Base-by-base conservation (phyloP, 1,284 basidiomycete genomes). In the Ustilago loliicola region DNA sequence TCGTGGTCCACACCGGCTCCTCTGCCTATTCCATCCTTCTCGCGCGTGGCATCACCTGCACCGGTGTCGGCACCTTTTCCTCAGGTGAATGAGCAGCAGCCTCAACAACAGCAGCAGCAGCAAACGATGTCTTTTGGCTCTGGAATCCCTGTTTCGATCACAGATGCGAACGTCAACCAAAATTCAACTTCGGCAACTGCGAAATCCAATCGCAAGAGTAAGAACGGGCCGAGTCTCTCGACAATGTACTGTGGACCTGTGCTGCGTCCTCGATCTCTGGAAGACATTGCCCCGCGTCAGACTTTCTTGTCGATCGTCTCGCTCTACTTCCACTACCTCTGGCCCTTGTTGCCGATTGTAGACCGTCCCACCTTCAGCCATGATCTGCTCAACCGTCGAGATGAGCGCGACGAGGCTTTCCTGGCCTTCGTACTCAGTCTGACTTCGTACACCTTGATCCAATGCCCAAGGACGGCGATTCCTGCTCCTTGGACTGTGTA, bases 311-410 rank as follows among this genome's bases (percentile, higher is more conserved):
- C 74, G 3, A 64, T 80, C 50, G 51, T 80, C 27, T 69, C 71
- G 32, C 68, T 81, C 47, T 81, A 81, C 61, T 80, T 75, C 50
- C 70, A 76, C 61, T 72, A 80, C 55, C 69, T 81, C 7, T 81
- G 73, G 68, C 77, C 80, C 1, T 50, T 80, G 51, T 51, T 80
- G 21, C 80, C 80, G 21, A 75, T 80, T 38, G 78, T 80, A 7
- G 63, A 81, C 45, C 68, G 72, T 3, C 78, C 78, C 0, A 54
- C 66, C 10, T 81, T 81, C 69, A 71, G 66, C 50, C 66, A 76
- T 57, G 78, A 81, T 38, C 61, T 81, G 23, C 50, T 81, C 15
- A 72, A 69, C 30, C 77, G 78, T 10, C 30, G 80, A 10, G 80
- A 81, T 59, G 78, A 77, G 29, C 60, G 67, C 27, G 80, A 81